These are phyloP conservation scores for Davidsoniella virescens DNA, from an alignment of 2,329 filamentous ascomycete genomes.

Conservation along the genomic window DNA sequence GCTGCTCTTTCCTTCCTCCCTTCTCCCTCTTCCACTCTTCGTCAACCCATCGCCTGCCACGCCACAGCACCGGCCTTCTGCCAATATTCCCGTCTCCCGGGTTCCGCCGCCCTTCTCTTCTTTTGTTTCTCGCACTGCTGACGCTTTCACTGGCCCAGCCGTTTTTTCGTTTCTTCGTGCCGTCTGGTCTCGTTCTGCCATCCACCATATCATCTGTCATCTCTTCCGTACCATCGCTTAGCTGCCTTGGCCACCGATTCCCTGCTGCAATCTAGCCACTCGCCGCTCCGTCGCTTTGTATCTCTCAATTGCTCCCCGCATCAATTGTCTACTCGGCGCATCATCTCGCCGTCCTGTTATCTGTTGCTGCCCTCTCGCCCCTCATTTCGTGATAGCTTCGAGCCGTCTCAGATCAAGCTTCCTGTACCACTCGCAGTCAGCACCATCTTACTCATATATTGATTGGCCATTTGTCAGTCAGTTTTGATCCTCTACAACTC, in stretches of 20 bases:
- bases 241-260: not conserved
- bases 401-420: too few relatives aligned
- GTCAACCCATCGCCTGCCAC: conserved; percentile 10
- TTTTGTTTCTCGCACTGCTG: conserved; percentile 7
- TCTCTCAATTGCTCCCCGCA: conserved; percentile 7
- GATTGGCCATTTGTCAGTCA: too few relatives aligned
- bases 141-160: conserved; percentile 9
- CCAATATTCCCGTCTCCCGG: conserved; percentile 11
- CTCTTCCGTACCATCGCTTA: not conserved
- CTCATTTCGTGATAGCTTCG: too few relatives aligned
- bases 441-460: too few relatives aligned
- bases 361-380: too few relatives aligned
- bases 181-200: not conserved
- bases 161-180: conserved; percentile 11
- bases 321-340: conserved; percentile 4
- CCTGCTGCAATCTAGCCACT: not conserved
- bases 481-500: not conserved
- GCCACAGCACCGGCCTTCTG: conserved; percentile 12
- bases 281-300: conserved; percentile 6
- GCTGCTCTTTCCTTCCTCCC: not conserved
- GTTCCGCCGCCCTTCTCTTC: conserved; percentile 11
- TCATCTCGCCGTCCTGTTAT: not conserved
- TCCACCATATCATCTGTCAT: not conserved
- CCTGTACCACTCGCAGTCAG: too few relatives aligned
- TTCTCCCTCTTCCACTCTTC: conserved; percentile 9